Percentiles rank a stretch among this genome's conserved stretches.
Conservation (phyloP, 2,329 filamentous ascomycete genomes). For the Nemania bipapillata region DNA sequence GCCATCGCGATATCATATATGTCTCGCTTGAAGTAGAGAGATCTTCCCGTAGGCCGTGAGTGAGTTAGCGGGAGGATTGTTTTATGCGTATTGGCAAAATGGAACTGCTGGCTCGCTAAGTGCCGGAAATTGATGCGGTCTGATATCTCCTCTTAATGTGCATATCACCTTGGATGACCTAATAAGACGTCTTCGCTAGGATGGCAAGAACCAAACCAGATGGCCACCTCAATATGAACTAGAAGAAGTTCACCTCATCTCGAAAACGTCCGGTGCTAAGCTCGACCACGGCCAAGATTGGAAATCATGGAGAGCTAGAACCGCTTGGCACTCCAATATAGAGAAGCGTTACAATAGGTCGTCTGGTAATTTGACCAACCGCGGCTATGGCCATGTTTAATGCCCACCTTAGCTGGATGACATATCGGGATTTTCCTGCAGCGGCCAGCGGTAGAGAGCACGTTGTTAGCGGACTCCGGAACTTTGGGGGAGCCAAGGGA, state of each 20-base stretch:
- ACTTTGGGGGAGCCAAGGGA: slow-evolving; percentile 35
- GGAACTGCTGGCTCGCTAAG: neutral
- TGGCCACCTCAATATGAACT: neutral
- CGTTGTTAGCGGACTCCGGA: slow-evolving; percentile 36
- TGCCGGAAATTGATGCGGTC: neutral
- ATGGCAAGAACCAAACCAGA: slow-evolving; percentile 4
- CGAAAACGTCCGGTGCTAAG: slow-evolving; percentile 1
- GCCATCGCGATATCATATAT: slow-evolving; percentile 23
- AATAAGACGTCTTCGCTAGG: neutral
- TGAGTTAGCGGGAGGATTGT: neutral
- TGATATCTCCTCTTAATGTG: slow-evolving; percentile 1
- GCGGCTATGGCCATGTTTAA: slow-evolving; percentile 33
- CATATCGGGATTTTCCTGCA: slow-evolving; percentile 36
- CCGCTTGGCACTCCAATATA: slow-evolving; percentile 17
- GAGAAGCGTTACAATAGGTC: slow-evolving; percentile 18
- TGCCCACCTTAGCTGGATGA: slow-evolving; percentile 18
- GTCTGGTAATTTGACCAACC: slow-evolving; percentile 21
- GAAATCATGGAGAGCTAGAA: slow-evolving; percentile 11
- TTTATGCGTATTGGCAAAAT: neutral
- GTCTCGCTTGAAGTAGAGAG: neutral
- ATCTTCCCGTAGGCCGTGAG: neutral
- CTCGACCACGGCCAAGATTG: neutral
- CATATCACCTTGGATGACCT: neutral
- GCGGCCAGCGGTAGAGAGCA: slow-evolving; percentile 34
- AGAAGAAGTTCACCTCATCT: neutral